A percentile compares a stretch with the other conserved stretches of the same genome.
Conservation (phyloP, 768 basidiomycete species). For the Phaeotremella skinneri region DNA sequence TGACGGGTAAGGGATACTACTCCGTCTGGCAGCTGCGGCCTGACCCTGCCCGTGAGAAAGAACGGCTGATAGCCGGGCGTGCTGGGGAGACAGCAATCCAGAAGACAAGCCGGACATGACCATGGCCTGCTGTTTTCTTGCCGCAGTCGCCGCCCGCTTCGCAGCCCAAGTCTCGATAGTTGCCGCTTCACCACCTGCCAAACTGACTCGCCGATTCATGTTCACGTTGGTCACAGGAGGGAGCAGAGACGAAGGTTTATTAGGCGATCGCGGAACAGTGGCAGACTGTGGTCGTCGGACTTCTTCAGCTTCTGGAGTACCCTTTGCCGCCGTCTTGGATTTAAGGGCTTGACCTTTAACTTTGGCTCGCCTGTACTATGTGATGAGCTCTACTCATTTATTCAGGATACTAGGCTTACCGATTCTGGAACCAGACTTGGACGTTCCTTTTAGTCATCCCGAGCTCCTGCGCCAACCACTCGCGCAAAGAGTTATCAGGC, state of each 20-base stretch:
- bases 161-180: slow-evolving; percentile 34
- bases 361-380: slow-evolving; percentile 35
- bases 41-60: slow-evolving; percentile 1
- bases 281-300: not conserved
- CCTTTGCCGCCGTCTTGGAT: slow-evolving; percentile 25
- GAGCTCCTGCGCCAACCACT: slow-evolving; percentile 74
- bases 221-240: slow-evolving; percentile 23
- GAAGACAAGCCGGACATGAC: not conserved
- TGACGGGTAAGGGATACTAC: slow-evolving; percentile 48
- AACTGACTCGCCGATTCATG: slow-evolving; percentile 32
- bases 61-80: not conserved
- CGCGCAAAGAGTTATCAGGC: slow-evolving; percentile 72
- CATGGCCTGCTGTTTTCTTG: slow-evolving; percentile 6
- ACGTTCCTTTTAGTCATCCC: slow-evolving; percentile 93
- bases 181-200: slow-evolving; percentile 42
- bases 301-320: slow-evolving; percentile 6
- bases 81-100: slow-evolving; percentile 1
- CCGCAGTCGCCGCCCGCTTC: slow-evolving; percentile 24
- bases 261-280: not conserved
- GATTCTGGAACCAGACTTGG: slow-evolving; percentile 66
- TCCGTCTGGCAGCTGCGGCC: slow-evolving; percentile 30
- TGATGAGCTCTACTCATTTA: not conserved
- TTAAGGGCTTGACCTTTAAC: slow-evolving; percentile 36
- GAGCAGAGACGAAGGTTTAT: slow-evolving; percentile 1
- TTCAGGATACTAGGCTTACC: slow-evolving; percentile 25